phyloP scores from a whole-genome alignment of 2,329 filamentous ascomycete species.

The Aspergillus quadrilineatus region DNA sequence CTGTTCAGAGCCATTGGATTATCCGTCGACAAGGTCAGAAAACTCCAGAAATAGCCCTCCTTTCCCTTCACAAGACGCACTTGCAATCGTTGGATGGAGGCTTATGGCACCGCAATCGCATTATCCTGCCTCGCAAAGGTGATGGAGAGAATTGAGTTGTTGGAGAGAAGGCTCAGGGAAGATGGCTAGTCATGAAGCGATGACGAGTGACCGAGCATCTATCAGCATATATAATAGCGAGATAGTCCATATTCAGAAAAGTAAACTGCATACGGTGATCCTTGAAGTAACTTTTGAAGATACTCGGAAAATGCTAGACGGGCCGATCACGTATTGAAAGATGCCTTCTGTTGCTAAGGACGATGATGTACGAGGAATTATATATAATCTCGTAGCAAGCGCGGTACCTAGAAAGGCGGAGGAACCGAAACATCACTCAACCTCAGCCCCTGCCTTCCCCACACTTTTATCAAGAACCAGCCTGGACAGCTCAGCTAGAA shows the following conservation, averaged over 20 bases:
- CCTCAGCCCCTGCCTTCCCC: not conserved
- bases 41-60: not conserved
- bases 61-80: not conserved
- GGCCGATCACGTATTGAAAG: too few relatives aligned
- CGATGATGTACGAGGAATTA: not conserved
- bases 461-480: not conserved
- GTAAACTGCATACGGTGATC: not conserved
- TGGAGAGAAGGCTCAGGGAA: too few relatives aligned
- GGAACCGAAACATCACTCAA: not conserved
- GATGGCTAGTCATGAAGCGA: too few relatives aligned
- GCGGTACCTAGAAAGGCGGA: too few relatives aligned
- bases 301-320: not conserved
- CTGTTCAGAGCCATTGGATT: not conserved
- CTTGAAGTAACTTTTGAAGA: not conserved
- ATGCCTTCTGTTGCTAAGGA: too few relatives aligned
- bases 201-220: too few relatives aligned
- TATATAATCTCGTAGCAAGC: not conserved
- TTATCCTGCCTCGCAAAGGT: not conserved
- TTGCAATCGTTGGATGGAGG: not conserved
- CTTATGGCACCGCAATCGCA: not conserved
- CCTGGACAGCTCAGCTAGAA: not conserved
- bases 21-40: not conserved
- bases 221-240: too few relatives aligned
- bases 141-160: not conserved
- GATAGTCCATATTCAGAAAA: too few relatives aligned